A percentile compares a stretch with the other conserved stretches of the same genome.
Conservation (phyloP, 2,329 filamentous ascomycete species). For the Thelonectria discophora region DNA sequence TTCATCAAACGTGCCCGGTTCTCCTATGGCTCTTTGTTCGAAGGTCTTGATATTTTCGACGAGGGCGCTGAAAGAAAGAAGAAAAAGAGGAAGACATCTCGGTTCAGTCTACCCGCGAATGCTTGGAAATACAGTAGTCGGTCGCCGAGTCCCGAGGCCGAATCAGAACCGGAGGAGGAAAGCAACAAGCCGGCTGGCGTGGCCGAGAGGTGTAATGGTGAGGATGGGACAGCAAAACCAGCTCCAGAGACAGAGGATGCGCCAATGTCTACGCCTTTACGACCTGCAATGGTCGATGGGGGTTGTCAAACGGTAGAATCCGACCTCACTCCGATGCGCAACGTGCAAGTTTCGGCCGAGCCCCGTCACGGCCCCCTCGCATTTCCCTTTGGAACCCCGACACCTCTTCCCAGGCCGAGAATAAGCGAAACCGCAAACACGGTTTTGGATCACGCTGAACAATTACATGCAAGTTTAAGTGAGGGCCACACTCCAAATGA, state of each 20-base stretch:
- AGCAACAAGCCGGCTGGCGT: constrained; percentile 24
- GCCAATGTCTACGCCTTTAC: constrained; percentile 32
- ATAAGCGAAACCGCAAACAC: constrained; percentile 21
- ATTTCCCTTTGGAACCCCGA: constrained; percentile 38
- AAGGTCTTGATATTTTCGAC: constrained; percentile 74
- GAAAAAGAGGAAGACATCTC: constrained; percentile 69
- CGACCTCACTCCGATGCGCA: constrained; percentile 41
- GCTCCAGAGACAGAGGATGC: constrained; percentile 25
- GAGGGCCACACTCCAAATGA: constrained; percentile 14
- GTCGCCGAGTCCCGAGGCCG: constrained; percentile 73
- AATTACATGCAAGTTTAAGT: constrained; percentile 17
- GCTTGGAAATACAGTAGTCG: constrained; percentile 79
- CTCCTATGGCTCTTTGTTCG: constrained; percentile 73
- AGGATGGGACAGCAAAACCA: constrained; percentile 14
- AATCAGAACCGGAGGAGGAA: constrained; percentile 42
- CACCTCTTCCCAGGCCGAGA: constrained; percentile 38
- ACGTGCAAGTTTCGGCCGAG: constrained; percentile 44
- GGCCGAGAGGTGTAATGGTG: constrained; percentile 21
- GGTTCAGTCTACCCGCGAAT: constrained; percentile 71
- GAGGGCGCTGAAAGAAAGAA: constrained; percentile 57
- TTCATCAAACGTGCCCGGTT: constrained; percentile 77
- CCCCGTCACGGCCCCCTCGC: constrained; percentile 31
- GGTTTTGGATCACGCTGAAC: constrained; percentile 23
- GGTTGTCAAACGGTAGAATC: constrained; percentile 47
- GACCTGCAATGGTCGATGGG: constrained; percentile 48